Conservation (phyloP, 176 grass and related monocot species). For the Carex scoparia region DNA sequence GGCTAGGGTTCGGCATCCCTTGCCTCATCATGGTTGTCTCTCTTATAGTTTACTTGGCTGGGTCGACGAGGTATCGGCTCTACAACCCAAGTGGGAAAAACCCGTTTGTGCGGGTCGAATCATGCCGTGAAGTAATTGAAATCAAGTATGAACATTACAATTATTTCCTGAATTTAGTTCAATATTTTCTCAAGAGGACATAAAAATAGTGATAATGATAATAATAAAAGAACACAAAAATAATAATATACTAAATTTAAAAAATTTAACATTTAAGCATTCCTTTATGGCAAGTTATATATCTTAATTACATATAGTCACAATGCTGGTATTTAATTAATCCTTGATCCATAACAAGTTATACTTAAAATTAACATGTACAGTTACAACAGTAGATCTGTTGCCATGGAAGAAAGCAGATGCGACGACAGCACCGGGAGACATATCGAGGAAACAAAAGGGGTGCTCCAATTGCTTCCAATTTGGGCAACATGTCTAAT, state of each 20-base stretch:
- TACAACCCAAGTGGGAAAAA: background rate
- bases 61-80: slow-evolving; percentile 40
- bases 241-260: background rate
- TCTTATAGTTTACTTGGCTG: slow-evolving; percentile 35
- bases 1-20: slow-evolving; percentile 37
- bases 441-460: background rate
- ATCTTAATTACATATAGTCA: background rate
- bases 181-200: background rate
- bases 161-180: slow-evolving; percentile 14
- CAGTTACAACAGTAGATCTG: background rate
- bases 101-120: background rate
- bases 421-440: background rate
- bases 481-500: slow-evolving; percentile 39
- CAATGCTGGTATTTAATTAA: background rate
- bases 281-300: too few species aligned
- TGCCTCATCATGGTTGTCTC: slow-evolving; percentile 32
- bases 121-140: background rate
- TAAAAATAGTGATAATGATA: background rate
- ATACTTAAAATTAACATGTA: background rate
- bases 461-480: slow-evolving; percentile 27
- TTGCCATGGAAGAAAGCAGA: background rate
- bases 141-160: background rate
- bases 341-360: background rate
- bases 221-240: background rate
- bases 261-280: background rate